Conservation (phyloP, 352 stramenopile species). For the Globisporangium camurandrum region DNA sequence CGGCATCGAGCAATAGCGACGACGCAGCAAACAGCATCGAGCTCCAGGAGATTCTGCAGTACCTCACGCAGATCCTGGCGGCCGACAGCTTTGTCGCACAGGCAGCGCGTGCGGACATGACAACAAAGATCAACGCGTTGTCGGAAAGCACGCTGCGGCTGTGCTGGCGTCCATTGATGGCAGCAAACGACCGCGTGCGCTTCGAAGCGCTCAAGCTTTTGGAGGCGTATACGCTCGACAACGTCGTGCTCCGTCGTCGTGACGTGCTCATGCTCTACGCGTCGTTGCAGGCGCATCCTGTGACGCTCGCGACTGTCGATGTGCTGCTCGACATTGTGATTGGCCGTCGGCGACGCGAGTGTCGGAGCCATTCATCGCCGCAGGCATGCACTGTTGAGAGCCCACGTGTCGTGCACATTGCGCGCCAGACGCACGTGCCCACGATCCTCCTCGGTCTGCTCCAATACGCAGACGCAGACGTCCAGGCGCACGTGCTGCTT, state of each 20-base stretch:
- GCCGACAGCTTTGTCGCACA: slow-evolving; percentile 11
- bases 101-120: slow-evolving; percentile 17
- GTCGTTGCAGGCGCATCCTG: slow-evolving; percentile 37
- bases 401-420: slow-evolving; percentile 31
- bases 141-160: slow-evolving; percentile 58
- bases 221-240: slow-evolving; percentile 63
- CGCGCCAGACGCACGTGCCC: slow-evolving; percentile 47
- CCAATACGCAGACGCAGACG: slow-evolving; percentile 34
- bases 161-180: slow-evolving; percentile 58
- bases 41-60: slow-evolving; percentile 57
- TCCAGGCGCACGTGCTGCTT: slow-evolving; percentile 42
- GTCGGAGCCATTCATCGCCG: too few species aligned
- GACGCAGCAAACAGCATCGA: slow-evolving; percentile 22
- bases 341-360: slow-evolving; percentile 27
- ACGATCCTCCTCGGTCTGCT: slow-evolving; percentile 43
- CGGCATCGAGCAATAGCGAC: slow-evolving; percentile 10
- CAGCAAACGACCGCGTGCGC: slow-evolving; percentile 34
- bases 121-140: slow-evolving; percentile 34
- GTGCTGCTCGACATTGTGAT: slow-evolving; percentile 61
- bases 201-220: slow-evolving; percentile 58
- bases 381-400: too few species aligned
- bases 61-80: slow-evolving; percentile 39
- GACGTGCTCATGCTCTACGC: slow-evolving; percentile 63
- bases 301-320: slow-evolving; percentile 37
- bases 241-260: slow-evolving; percentile 40